Evolutionary conservation across 352 stramenopile genomes (phyloP).

Genomic region (Globisporangium paddicum): DNA sequence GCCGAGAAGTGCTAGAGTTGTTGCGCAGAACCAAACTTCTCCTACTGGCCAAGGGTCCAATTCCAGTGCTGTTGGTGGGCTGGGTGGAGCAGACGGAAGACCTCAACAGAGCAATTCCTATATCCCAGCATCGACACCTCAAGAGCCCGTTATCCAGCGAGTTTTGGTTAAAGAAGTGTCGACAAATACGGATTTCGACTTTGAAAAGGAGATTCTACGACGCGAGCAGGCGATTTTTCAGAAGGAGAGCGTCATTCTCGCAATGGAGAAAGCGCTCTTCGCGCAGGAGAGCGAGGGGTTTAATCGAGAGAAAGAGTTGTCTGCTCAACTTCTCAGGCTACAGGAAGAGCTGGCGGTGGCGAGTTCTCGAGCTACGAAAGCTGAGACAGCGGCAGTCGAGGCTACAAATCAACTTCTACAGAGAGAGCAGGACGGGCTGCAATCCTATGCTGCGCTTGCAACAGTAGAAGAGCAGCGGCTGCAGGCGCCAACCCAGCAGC

Average conservation of each 20-base stretch:
- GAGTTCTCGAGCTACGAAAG: conserved; percentile 15
- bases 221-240: conserved; percentile 31
- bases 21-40: not conserved
- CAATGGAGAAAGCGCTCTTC: conserved; percentile 33
- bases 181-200: conserved; percentile 57
- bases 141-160: not conserved
- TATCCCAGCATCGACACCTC: not conserved
- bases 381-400: conserved; percentile 25
- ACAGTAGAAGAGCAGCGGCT: not conserved
- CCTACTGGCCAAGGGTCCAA: not conserved
- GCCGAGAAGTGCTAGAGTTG: not conserved
- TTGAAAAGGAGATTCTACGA: conserved; percentile 40
- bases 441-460: not conserved
- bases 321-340: conserved; percentile 22
- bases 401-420: conserved; percentile 13
- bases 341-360: conserved; percentile 22
- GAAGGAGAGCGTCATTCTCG: conserved; percentile 27
- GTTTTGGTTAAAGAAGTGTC: conserved; percentile 42
- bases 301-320: conserved; percentile 23
- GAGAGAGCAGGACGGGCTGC: not conserved
- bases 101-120: not conserved
- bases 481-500: not conserved
- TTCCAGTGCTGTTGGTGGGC: not conserved
- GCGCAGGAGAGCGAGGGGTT: conserved; percentile 31
- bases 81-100: not conserved